A percentile compares a stretch with the other conserved stretches of the same genome.
phyloP scores from a whole-genome alignment of 78 protist genomes.

The Pigoraptor vietnamica region DNA sequence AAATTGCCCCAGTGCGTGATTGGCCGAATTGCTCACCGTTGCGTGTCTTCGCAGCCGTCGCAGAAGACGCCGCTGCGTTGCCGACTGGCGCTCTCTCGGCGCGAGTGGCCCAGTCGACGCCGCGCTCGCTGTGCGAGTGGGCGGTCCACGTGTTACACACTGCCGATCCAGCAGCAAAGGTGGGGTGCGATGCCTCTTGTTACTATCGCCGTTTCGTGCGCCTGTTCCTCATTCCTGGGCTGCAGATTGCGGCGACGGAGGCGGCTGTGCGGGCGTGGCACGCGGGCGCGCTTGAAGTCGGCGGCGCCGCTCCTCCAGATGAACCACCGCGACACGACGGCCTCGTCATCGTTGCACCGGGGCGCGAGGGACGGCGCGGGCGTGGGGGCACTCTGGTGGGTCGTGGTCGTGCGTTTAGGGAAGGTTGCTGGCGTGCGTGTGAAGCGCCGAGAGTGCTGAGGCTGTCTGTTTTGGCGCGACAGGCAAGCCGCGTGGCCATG shows the following conservation, averaged over 20 bases:
- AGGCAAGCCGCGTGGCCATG: constrained; percentile 12
- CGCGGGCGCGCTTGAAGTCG: not conserved
- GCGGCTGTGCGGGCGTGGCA: not conserved
- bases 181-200: not conserved
- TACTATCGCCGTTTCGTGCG: no score
- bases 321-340: not conserved
- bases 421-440: no score
- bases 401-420: no score
- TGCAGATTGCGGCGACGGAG: not conserved
- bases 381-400: not conserved
- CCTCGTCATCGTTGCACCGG: not conserved
- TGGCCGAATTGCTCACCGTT: no score
- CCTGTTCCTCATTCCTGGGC: not conserved
- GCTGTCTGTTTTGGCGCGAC: not conserved
- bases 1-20: no score
- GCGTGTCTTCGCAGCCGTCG: no score
- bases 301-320: not conserved
- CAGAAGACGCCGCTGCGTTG: no score
- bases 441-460: not conserved
- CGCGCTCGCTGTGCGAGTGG: not conserved
- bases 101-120: not conserved
- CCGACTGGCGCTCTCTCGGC: not conserved
- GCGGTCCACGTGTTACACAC: not conserved
- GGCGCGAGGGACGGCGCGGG: not conserved
- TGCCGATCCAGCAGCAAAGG: not conserved